phyloP scores from a whole-genome alignment of 2,329 filamentous ascomycete genomes.

The Gyromitra esculenta region DNA sequence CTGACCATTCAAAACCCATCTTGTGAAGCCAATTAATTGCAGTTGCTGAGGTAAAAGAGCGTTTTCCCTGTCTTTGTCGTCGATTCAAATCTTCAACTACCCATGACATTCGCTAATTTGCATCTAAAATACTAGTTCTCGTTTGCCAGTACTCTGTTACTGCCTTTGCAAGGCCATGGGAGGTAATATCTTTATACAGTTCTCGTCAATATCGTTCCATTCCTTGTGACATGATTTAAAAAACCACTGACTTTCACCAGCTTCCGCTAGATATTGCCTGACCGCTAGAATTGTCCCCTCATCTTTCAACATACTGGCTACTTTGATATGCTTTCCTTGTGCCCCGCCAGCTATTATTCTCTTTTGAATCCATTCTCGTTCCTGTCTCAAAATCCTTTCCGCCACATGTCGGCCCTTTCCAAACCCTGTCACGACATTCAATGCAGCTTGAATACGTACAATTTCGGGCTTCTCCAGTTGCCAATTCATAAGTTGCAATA shows the following conservation, averaged over 20 bases:
- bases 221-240: not conserved
- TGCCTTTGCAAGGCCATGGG: not conserved
- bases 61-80: not conserved
- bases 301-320: not conserved
- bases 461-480: not conserved
- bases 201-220: not conserved
- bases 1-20: not conserved
- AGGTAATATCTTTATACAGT: not conserved
- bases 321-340: conserved; percentile 4
- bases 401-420: not conserved
- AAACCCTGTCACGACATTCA: not conserved
- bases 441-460: not conserved
- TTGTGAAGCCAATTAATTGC: conserved; percentile 3
- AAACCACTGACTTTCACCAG: not conserved
- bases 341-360: not conserved
- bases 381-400: not conserved
- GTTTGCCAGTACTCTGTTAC: not conserved
- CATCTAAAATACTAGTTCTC: not conserved
- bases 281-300: conserved; percentile 6
- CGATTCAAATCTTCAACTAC: not conserved
- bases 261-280: conserved; percentile 4
- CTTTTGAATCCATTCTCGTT: not conserved
- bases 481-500: not conserved
- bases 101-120: not conserved
- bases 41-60: not conserved